Conservation (phyloP, 352 stramenopile species). For the Thraustochytrium striatum region DNA sequence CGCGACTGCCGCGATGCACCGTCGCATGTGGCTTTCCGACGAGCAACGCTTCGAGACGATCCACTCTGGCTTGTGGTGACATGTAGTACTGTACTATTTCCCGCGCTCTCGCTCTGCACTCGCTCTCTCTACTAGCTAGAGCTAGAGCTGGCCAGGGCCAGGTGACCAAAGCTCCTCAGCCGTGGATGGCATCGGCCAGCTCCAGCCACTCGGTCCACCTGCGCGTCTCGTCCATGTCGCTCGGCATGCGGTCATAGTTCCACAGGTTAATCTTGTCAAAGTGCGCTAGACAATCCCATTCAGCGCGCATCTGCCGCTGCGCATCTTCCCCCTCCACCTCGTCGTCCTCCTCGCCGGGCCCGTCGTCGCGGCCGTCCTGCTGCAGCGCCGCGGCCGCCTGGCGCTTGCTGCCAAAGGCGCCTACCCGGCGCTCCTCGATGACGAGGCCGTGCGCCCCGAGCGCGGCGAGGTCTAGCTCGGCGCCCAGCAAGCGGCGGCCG, state of each 20-base stretch:
- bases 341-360: not conserved
- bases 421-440: not conserved
- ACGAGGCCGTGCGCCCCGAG: not conserved
- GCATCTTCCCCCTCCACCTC: not conserved
- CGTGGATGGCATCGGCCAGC: not conserved
- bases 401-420: not conserved
- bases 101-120: no score
- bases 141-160: no score
- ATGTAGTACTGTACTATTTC: no score
- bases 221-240: slow-evolving; percentile 23
- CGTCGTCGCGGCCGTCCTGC: not conserved
- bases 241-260: slow-evolving; percentile 28
- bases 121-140: no score
- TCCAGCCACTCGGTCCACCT: slow-evolving; percentile 34
- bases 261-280: slow-evolving; percentile 23
- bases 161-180: no score
- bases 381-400: not conserved
- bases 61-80: no score
- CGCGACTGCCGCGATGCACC: no score
- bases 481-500: slow-evolving; percentile 12
- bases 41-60: no score
- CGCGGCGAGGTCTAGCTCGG: not conserved
- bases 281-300: slow-evolving; percentile 22
- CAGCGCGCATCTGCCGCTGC: no score
- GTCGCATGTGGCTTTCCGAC: no score